phyloP scores from a whole-genome alignment of 2,329 filamentous ascomycete species.

The Ascosphaera apis region DNA sequence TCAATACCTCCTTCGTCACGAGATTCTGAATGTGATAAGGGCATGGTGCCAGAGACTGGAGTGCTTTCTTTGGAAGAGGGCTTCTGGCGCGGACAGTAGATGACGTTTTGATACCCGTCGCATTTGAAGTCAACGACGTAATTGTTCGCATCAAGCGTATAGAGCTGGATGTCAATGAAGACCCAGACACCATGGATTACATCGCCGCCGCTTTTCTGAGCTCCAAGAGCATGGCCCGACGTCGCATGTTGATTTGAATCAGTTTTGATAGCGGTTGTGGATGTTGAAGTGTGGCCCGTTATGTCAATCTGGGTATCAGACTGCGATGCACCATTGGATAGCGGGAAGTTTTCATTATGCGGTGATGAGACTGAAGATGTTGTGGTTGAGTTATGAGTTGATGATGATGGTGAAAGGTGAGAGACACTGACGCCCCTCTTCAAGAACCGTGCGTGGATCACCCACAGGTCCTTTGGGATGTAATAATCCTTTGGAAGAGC shows the following conservation, averaged over 20 bases:
- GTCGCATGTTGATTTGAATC: slow-evolving; percentile 19
- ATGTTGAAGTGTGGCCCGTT: slow-evolving; percentile 5
- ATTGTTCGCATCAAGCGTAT: slow-evolving; percentile 75
- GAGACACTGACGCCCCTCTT: slow-evolving; percentile 42
- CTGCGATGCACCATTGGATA: slow-evolving; percentile 4
- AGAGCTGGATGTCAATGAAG: slow-evolving; percentile 89
- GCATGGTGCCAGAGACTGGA: background rate
- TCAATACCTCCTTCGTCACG: background rate
- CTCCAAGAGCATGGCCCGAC: slow-evolving; percentile 22
- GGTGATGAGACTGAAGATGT: slow-evolving; percentile 7
- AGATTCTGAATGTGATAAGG: background rate
- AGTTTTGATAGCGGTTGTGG: slow-evolving; percentile 7
- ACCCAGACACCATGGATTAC: slow-evolving; percentile 51
- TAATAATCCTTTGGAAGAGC: slow-evolving; percentile 39
- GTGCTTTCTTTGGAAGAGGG: background rate
- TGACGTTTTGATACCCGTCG: slow-evolving; percentile 82
- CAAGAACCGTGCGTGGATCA: slow-evolving; percentile 72
- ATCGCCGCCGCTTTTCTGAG: slow-evolving; percentile 9
- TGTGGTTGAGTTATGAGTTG: slow-evolving; percentile 18
- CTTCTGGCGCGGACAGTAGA: slow-evolving; percentile 21
- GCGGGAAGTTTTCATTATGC: background rate
- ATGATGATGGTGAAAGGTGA: slow-evolving; percentile 23
- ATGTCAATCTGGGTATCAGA: slow-evolving; percentile 12
- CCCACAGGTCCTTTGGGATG: slow-evolving; percentile 85
- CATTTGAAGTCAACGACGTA: slow-evolving; percentile 98